Percentiles rank a stretch among this genome's conserved stretches.
These are phyloP conservation scores for Mycena maculata DNA, from an alignment of 768 basidiomycete genomes.

Conservation along the genomic window DNA sequence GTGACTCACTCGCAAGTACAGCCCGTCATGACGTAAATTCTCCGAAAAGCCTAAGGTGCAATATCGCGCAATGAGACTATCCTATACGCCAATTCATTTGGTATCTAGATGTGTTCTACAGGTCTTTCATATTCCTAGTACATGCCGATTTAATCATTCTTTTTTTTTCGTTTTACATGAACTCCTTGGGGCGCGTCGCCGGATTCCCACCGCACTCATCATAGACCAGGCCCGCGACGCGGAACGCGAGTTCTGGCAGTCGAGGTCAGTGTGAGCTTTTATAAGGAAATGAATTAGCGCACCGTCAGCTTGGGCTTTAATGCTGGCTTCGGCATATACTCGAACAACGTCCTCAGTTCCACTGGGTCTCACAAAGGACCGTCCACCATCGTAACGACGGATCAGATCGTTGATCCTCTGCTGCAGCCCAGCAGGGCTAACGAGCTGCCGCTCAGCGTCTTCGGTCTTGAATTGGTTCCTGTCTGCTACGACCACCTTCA, in stretches of 20 bases:
- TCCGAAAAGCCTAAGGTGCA: slow-evolving; percentile 10
- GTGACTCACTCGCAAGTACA: slow-evolving; percentile 4
- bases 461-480: slow-evolving; percentile 87
- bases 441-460: slow-evolving; percentile 92
- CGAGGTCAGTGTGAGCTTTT: slow-evolving; percentile 13
- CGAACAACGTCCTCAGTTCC: slow-evolving; percentile 99
- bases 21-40: slow-evolving; percentile 28
- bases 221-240: slow-evolving; percentile 87
- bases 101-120: slow-evolving; percentile 15
- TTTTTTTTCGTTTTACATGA: slow-evolving; percentile 57
- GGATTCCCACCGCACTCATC: slow-evolving; percentile 87
- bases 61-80: slow-evolving; percentile 21
- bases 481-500: slow-evolving; percentile 91
- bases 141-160: background rate
- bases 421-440: slow-evolving; percentile 85
- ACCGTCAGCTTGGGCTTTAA: slow-evolving; percentile 86
- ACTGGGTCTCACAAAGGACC: slow-evolving; percentile 95
- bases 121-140: slow-evolving; percentile 1
- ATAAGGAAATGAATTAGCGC: slow-evolving; percentile 42
- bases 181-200: slow-evolving; percentile 81
- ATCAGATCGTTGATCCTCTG: slow-evolving; percentile 84
- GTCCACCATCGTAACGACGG: slow-evolving; percentile 81
- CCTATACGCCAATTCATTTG: slow-evolving; percentile 2
- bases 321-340: slow-evolving; percentile 93
- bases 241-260: slow-evolving; percentile 80